Evolutionary conservation across 495 filamentous ascomycete genomes (phyloP).

Genomic region (Letharia columbiana): DNA sequence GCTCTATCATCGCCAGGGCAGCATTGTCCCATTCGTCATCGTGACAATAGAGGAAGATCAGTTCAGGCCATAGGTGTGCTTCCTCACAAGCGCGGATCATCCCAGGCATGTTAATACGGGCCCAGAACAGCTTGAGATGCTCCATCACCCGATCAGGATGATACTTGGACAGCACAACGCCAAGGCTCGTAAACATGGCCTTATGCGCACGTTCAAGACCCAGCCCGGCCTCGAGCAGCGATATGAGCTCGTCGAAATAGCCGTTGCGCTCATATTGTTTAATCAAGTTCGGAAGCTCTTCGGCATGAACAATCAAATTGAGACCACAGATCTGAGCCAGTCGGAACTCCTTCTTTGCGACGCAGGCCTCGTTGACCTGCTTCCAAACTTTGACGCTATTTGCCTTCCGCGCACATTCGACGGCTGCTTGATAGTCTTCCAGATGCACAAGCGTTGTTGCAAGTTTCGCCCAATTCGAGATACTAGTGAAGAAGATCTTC

Average conservation of each 20-base stretch:
- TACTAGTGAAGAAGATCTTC: slow-evolving; percentile 97
- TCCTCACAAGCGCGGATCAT: slow-evolving; percentile 94
- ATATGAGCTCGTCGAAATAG: slow-evolving; percentile 97
- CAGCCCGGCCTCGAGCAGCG: slow-evolving; percentile 87
- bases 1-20: slow-evolving; percentile 98
- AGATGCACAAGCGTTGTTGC: slow-evolving; percentile 95
- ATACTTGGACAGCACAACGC: slow-evolving; percentile 91
- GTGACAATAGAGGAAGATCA: slow-evolving; percentile 98
- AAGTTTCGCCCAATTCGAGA: slow-evolving; percentile 99
- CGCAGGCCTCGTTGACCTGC: slow-evolving; percentile 95
- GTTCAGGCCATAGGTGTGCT: slow-evolving; percentile 91
- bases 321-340: slow-evolving; percentile 98
- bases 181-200: slow-evolving; percentile 96
- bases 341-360: slow-evolving; percentile 97
- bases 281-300: slow-evolving; percentile 88
- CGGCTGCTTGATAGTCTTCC: slow-evolving; percentile 93
- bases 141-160: slow-evolving; percentile 97
- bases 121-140: slow-evolving; percentile 98
- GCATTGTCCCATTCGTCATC: slow-evolving; percentile 99
- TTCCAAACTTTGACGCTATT: slow-evolving; percentile 99
- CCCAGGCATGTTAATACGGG: slow-evolving; percentile 96
- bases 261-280: slow-evolving; percentile 94
- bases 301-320: slow-evolving; percentile 96
- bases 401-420: slow-evolving; percentile 96
- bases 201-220: slow-evolving; percentile 85